phyloP scores from a whole-genome alignment of 192 early-diverging fungal species.

The Gaertneriomyces semiglobifer region DNA sequence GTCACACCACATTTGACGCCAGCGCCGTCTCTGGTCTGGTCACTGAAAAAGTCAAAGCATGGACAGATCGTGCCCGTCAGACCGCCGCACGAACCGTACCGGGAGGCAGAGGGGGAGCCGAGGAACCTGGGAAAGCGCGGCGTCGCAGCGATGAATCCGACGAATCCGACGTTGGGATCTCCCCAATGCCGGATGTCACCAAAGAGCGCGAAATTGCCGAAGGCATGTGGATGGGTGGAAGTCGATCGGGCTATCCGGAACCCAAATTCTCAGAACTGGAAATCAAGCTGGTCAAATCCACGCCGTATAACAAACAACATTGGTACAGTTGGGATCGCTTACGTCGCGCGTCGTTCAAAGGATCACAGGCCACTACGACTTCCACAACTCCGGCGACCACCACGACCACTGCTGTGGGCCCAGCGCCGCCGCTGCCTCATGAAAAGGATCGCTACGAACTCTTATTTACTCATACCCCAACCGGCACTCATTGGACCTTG shows the following conservation, averaged over 20 bases:
- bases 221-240: conserved; percentile 20
- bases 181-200: background rate
- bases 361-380: background rate
- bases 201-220: conserved; percentile 10
- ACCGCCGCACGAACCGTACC: background rate
- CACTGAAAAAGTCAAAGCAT: background rate
- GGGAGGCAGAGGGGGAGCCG: too few relatives aligned
- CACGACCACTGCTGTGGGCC: background rate
- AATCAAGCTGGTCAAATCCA: conserved; percentile 26
- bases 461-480: conserved; percentile 20
- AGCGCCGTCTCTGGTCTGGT: background rate
- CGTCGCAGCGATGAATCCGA: background rate
- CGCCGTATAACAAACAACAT: conserved; percentile 8
- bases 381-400: background rate
- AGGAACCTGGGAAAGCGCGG: background rate
- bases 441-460: conserved; percentile 25
- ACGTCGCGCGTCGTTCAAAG: background rate
- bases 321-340: conserved; percentile 23
- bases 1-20: too few relatives aligned
- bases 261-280: conserved; percentile 27
- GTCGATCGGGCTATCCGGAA: conserved; percentile 24
- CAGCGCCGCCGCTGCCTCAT: conserved; percentile 8
- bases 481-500: conserved; percentile 28
- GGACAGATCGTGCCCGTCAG: background rate
- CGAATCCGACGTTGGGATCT: background rate